These are phyloP conservation scores for Umbelopsis isabellina DNA, from an alignment of 192 early-diverging fungal species.

Conservation along the genomic window DNA sequence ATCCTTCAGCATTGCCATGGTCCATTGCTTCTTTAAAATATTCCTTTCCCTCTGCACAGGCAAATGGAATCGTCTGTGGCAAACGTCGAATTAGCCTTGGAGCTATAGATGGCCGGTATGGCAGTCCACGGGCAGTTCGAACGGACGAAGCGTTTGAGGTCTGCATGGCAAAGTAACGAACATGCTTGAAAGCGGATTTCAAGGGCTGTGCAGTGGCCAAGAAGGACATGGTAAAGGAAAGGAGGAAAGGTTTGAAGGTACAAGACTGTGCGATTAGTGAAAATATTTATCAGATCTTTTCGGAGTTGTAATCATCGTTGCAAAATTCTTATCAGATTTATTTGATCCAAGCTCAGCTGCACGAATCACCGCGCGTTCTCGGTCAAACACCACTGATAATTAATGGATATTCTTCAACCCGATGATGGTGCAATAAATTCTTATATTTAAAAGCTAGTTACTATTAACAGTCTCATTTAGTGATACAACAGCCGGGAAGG, in stretches of 20 bases:
- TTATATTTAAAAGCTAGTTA: not conserved
- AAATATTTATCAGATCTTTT: conserved; percentile 11
- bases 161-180: not conserved
- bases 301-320: not conserved
- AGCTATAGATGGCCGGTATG: no score
- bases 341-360: not conserved
- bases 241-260: not conserved
- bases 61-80: conserved; percentile 20
- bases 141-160: not conserved
- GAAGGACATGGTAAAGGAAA: not conserved
- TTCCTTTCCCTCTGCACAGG: conserved; percentile 32
- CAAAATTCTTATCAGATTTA: conserved; percentile 18
- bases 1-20: conserved; percentile 32
- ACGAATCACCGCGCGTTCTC: no score
- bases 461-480: not conserved
- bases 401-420: not conserved
- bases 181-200: not conserved
- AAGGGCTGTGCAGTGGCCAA: not conserved
- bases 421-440: not conserved
- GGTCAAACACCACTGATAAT: no score
- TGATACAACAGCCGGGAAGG: not conserved
- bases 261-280: no score
- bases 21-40: conserved; percentile 32
- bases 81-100: not conserved
- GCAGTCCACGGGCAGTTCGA: no score